A percentile compares a stretch with the other conserved stretches of the same genome.
These are phyloP conservation scores for Dactylellina haptotyla DNA, from an alignment of 2,329 filamentous ascomycete species.

Conservation along the genomic window DNA sequence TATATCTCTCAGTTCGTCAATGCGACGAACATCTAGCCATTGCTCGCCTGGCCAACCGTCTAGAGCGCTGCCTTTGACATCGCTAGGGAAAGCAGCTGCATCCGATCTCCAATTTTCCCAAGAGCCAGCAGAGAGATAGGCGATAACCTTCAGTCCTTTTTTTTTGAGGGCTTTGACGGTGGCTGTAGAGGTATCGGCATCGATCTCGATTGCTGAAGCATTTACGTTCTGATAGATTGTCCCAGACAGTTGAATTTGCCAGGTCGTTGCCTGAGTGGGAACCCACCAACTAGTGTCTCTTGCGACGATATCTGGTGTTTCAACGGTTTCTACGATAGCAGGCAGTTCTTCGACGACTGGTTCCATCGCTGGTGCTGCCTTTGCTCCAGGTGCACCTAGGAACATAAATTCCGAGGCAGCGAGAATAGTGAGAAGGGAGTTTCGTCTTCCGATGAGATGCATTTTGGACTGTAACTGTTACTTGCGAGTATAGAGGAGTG, in stretches of 20 bases:
- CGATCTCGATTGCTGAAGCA: constrained; percentile 67
- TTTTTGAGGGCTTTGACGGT: constrained; percentile 65
- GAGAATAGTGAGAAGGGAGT: constrained; percentile 31
- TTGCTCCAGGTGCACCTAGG: constrained; percentile 14
- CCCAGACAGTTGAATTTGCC: constrained; percentile 46
- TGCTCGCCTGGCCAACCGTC: constrained; percentile 74
- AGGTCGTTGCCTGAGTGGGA: constrained; percentile 32
- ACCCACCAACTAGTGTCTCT: constrained; percentile 38
- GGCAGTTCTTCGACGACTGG: constrained; percentile 10
- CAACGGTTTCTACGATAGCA: neutral
- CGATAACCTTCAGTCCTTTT: constrained; percentile 72
- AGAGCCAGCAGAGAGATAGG: constrained; percentile 78
- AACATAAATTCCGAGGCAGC: constrained; percentile 32
- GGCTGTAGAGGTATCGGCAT: constrained; percentile 67
- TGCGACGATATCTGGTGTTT: constrained; percentile 3
- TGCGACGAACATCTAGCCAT: constrained; percentile 72
- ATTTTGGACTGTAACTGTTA: constrained; percentile 27
- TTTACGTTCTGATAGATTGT: constrained; percentile 61
- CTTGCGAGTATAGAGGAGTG: neutral
- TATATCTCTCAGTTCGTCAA: constrained; percentile 68
- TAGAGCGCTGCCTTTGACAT: constrained; percentile 69
- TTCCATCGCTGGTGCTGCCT: constrained; percentile 30
- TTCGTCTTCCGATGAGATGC: constrained; percentile 38
- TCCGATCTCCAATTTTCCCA: constrained; percentile 74
- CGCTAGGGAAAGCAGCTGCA: constrained; percentile 65